Evolutionary conservation across 192 early-diverging fungal species (phyloP).

Genomic region (Backusella morwellensis): DNA sequence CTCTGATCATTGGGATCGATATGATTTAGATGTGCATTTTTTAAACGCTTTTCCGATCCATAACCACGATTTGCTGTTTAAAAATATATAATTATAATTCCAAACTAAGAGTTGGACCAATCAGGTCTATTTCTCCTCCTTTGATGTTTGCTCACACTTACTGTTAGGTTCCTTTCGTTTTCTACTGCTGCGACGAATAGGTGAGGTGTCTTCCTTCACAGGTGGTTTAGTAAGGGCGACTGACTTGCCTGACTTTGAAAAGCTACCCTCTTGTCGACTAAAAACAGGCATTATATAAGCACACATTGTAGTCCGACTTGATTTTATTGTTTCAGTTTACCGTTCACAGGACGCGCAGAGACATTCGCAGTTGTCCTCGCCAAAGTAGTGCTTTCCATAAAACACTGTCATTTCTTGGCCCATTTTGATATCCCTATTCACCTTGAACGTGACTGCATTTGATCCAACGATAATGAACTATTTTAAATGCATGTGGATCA

Average conservation of each 20-base stretch:
- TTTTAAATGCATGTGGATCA: too few species aligned
- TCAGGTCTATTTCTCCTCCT: background rate
- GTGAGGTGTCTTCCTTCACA: background rate
- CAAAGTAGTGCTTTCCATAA: conserved; percentile 65
- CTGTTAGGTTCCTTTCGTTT: background rate
- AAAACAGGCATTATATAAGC: background rate
- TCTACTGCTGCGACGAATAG: background rate
- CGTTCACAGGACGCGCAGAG: conserved; percentile 57
- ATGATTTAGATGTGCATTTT: background rate
- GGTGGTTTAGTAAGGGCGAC: background rate
- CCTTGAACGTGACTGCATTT: conserved; percentile 55
- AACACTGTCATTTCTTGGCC: conserved; percentile 61
- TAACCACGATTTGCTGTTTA: background rate
- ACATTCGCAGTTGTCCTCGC: conserved; percentile 56
- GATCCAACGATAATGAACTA: conserved; percentile 46
- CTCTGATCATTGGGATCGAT: background rate
- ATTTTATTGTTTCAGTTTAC: conserved; percentile 10
- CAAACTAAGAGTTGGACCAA: background rate
- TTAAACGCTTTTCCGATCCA: background rate
- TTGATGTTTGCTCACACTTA: background rate
- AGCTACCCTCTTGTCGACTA: background rate
- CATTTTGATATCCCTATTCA: conserved; percentile 39
- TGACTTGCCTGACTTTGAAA: background rate
- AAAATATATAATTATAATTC: background rate
- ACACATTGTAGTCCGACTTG: background rate